These are phyloP conservation scores for Echinosophora koreensis DNA, from an alignment of 306 rosid species.

Conservation along the genomic window DNA sequence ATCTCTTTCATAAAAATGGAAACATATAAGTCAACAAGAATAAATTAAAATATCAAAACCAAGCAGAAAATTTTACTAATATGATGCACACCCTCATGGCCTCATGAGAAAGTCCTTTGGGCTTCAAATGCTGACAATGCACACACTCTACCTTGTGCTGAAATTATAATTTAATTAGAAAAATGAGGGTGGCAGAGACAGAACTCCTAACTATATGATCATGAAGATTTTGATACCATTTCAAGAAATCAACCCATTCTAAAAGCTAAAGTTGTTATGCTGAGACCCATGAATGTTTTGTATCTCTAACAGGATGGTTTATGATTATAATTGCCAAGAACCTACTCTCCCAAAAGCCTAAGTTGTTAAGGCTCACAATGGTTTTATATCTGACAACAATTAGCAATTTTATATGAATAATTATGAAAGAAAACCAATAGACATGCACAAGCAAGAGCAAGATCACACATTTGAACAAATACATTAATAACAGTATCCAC, in stretches of 20 bases:
- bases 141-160: background rate
- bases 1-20: conserved; percentile 64
- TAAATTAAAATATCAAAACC: background rate
- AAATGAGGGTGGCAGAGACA: background rate
- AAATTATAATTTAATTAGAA: conserved; percentile 31
- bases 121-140: background rate
- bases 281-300: conserved; percentile 1
- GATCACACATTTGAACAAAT: conserved; percentile 3
- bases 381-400: background rate
- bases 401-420: conserved; percentile 13
- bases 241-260: conserved; percentile 9
- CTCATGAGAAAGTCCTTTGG: background rate
- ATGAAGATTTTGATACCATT: background rate
- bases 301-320: conserved; percentile 2
- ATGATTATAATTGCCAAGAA: background rate
- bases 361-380: background rate
- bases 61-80: conserved; percentile 18
- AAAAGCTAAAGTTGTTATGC: conserved; percentile 8
- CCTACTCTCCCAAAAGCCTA: background rate
- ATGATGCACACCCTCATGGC: background rate
- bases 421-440: conserved; percentile 1
- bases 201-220: conserved; percentile 20
- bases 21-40: conserved; percentile 26
- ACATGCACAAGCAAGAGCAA: conserved; percentile 16
- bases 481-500: conserved; percentile 23